A percentile compares a stretch with the other conserved stretches of the same genome.
Evolutionary conservation across 148 eudicot species (phyloP).

Genomic region (Silene uniflora): DNA sequence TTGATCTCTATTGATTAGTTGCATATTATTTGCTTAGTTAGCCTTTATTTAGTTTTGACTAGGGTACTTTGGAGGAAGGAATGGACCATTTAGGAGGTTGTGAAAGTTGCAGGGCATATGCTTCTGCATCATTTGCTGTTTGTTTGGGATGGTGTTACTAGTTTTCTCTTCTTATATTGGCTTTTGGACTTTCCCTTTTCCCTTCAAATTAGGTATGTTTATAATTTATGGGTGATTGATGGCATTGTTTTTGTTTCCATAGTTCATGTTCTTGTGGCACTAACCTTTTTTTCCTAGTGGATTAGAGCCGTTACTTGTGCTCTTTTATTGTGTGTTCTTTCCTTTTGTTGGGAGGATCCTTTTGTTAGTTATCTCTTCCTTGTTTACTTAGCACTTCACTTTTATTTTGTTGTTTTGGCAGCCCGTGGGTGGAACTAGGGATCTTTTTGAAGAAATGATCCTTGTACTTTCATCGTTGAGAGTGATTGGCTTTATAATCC

Average conservation of each 20-base stretch:
- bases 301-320: no score
- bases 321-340: no score
- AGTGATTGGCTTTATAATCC: background rate
- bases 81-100: background rate
- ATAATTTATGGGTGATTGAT: background rate
- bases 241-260: no score
- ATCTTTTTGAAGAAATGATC: background rate
- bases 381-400: background rate
- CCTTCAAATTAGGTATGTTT: background rate
- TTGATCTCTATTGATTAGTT: background rate
- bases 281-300: background rate
- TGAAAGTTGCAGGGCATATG: background rate
- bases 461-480: background rate
- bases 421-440: background rate
- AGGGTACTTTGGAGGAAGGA: no score
- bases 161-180: background rate
- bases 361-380: background rate
- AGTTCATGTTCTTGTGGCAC: background rate
- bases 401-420: background rate
- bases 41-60: no score
- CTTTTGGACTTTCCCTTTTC: background rate
- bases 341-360: background rate
- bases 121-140: background rate
- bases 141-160: background rate
- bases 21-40: no score